Evolutionary conservation across 2,329 filamentous ascomycete species (phyloP), one percentile per base, ranked within the genome.

Genomic region (Aspergillus awamori): DNA sequence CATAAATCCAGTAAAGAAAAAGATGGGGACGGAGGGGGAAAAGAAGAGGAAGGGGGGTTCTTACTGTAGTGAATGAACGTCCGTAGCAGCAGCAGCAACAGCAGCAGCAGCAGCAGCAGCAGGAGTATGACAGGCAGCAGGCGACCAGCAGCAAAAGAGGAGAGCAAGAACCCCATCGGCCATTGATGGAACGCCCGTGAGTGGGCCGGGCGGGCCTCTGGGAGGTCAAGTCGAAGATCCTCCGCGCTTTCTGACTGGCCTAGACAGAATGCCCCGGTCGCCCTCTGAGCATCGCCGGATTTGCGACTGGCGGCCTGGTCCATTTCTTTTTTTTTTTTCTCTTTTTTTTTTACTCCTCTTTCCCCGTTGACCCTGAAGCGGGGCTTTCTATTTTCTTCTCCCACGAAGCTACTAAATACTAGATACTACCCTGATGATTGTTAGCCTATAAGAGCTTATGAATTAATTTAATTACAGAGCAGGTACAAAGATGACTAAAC

Each of bases 151-250:
- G 49, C 33, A 63, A 53, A 36, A 13, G 28, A 53, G 22, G 24
- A 56, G 53, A 45, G 26, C n/a, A 56, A 48, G 55, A 62, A 59
- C 54, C 58, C 58, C 54, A 51, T 59, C 41, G 58, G 58, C 56
- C 58, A 30, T 64, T 53, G 61, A 65, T 65, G 61, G 64, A 67
- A 63, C 57, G 57, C 61, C 59, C 57, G 53, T 38, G 43, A 61
- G 66, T 67, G 66, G 66, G 66, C 67, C 66, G 48, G 52, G 61
- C 53, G 63, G 62, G 62, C 55, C 60, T 62, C 62, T 66, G 61
- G 60, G 30, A 63, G 63, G 63, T 56, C 61, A 63, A 62, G 53
- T 60, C 56, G 66, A 67, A 61, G 67, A 68, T 68, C 67, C 65
- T 69, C 67, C 64, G 60, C 65, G 65, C 60, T 64, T 36, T 61